A percentile compares a stretch with the other conserved stretches of the same genome.
Conservation (phyloP, 108 stramenopile genomes). For the Nannochloropsis salina region DNA sequence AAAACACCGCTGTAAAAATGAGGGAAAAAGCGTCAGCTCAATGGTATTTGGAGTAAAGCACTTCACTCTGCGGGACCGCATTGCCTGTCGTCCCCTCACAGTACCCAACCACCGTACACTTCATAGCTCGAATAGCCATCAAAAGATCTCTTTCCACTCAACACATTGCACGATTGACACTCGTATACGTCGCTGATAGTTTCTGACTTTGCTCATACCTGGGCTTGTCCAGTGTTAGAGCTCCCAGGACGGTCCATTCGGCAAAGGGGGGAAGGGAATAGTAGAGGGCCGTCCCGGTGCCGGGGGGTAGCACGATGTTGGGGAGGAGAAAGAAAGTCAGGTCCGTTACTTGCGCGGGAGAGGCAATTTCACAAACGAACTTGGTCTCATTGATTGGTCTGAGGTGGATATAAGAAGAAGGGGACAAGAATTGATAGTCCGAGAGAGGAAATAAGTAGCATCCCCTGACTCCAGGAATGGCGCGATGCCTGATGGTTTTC, state of each 20-base stretch:
- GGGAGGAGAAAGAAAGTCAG: slow-evolving; percentile 37
- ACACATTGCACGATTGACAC: too few relatives aligned
- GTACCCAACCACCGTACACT: too few relatives aligned
- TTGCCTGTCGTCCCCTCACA: too few relatives aligned
- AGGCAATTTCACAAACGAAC: neutral
- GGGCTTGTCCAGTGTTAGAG: slow-evolving; percentile 23
- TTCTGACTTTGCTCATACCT: neutral
- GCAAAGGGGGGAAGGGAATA: slow-evolving; percentile 33
- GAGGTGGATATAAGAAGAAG: neutral
- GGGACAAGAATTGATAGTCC: neutral
- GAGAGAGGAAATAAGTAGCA: too few relatives aligned
- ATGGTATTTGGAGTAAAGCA: neutral
- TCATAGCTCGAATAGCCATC: too few relatives aligned
- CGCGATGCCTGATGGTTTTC: too few relatives aligned
- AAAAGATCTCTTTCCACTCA: too few relatives aligned
- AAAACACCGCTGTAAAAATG: slow-evolving; percentile 18
- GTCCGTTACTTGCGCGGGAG: slow-evolving; percentile 21
- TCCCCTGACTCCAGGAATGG: too few relatives aligned
- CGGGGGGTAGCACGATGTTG: slow-evolving; percentile 21
- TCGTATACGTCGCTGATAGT: neutral
- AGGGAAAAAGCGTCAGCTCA: neutral
- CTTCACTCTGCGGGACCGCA: neutral
- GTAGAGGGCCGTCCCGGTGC: slow-evolving; percentile 26
- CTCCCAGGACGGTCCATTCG: slow-evolving; percentile 29
- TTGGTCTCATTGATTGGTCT: slow-evolving; percentile 15